Base-by-base conservation (phyloP, 2,329 filamentous ascomycete species). In the Colletotrichum higginsianum region DNA sequence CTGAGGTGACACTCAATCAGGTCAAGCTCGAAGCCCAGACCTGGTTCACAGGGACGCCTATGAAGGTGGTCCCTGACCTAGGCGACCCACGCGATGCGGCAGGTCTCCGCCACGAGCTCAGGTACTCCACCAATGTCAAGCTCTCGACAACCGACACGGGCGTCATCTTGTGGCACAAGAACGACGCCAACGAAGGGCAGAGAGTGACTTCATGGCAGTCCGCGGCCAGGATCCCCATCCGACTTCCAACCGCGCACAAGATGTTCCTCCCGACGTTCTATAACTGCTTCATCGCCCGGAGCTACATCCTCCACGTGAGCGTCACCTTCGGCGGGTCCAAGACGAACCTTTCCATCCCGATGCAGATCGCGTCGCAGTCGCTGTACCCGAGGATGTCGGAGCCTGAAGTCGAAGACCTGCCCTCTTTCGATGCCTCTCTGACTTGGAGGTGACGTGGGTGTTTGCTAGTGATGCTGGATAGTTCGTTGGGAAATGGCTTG, bases 191-290 rank as follows among this genome's bases (percentile, higher is more conserved):
- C 64, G 71, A 21, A 73, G 12, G 74, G 74, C 9, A 73, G 68
- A 60, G 70, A 73, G 23, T 72, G 58, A 49, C 69, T 26, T 13
- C 67, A 30, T 63, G 64, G 68, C 56, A 62, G 40, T 61, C 65
- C 44, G 26, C 47, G 40, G 2, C 89, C 8, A 79, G 82, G 47
- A 76, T 90, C 0, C 87, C 88, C 0, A 79, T 90, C 67, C 76
- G 78, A 12, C 77, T 90, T 30, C 86, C 87, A 4, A 78, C 80
- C 12, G 77, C 79, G 40, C 85, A 83, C 76, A 87, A 85, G 76
- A 80, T 85, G 18, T 88, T 89, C 75, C 73, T 90, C 21, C 88
- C 88, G 0, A 87, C 86, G 2, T 90, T 90, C 76, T 86, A 90
- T 80, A 87, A 84, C 13, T 90, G 88, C 80, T 85, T 90, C 77